phyloP scores from a whole-genome alignment of 2,329 filamentous ascomycete species.

The Sporothrix variecibatus region DNA sequence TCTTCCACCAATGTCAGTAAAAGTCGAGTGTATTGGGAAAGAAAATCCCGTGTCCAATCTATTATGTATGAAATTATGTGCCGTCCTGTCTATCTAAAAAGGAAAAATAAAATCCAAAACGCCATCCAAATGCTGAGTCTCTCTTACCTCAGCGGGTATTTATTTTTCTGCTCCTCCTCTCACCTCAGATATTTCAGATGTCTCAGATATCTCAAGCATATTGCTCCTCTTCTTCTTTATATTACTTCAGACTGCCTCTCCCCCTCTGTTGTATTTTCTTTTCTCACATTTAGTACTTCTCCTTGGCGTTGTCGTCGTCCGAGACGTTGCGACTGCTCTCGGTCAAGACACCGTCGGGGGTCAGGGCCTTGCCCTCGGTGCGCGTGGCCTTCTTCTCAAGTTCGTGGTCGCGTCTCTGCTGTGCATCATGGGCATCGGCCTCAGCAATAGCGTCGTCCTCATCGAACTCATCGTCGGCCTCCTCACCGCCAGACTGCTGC shows the following conservation, averaged over 20 bases:
- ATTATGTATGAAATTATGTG: neutral
- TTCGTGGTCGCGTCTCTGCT: slow-evolving; percentile 8
- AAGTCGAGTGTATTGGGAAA: neutral
- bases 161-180: neutral
- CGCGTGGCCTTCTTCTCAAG: slow-evolving; percentile 20
- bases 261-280: neutral
- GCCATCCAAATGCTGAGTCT: slow-evolving; percentile 11
- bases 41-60: neutral
- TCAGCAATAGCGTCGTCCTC: slow-evolving; percentile 26
- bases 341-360: neutral
- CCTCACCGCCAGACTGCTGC: slow-evolving; percentile 34
- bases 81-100: neutral
- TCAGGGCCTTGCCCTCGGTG: slow-evolving; percentile 1
- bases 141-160: slow-evolving; percentile 6
- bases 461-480: slow-evolving; percentile 29
- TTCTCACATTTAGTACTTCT: neutral
- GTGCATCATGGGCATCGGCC: slow-evolving; percentile 18
- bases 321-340: slow-evolving; percentile 9
- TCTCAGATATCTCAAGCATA: too few species aligned
- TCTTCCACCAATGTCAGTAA: neutral
- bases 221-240: neutral
- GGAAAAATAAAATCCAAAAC: neutral
- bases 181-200: neutral
- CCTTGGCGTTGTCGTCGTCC: slow-evolving; percentile 15
- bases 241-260: neutral